These are phyloP conservation scores for Trichopus zeylanicus DNA, from an alignment of 116 monocot genomes.

Conservation along the genomic window DNA sequence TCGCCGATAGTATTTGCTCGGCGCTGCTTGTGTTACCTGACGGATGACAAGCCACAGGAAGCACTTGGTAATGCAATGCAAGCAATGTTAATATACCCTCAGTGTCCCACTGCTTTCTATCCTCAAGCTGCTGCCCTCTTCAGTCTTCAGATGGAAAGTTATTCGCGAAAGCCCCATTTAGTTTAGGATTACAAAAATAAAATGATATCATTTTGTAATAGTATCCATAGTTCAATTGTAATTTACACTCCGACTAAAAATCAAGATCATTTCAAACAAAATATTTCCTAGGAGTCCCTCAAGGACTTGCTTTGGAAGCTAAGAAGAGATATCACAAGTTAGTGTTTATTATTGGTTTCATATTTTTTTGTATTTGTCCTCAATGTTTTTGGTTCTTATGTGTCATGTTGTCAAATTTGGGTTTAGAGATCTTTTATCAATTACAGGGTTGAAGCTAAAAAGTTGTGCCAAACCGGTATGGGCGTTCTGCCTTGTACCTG, in stretches of 20 bases:
- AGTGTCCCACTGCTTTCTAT: conserved; percentile 59
- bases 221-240: too few species aligned
- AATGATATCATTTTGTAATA: too few species aligned
- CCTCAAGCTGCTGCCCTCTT: conserved; percentile 44
- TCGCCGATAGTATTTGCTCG: conserved; percentile 61
- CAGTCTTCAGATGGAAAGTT: conserved; percentile 48
- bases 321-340: conserved; percentile 29
- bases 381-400: neutral
- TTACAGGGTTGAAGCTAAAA: too few species aligned
- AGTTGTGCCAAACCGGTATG: too few species aligned
- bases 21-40: conserved; percentile 44
- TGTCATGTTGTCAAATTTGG: neutral
- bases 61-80: conserved; percentile 73
- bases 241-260: too few species aligned
- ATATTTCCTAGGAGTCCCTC: conserved; percentile 39
- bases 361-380: neutral
- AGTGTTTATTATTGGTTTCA: neutral
- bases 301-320: conserved; percentile 34
- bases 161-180: too few species aligned
- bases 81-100: conserved; percentile 44
- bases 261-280: too few species aligned
- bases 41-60: conserved; percentile 62
- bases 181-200: too few species aligned
- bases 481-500: too few species aligned
- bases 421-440: too few species aligned